Evolutionary conservation across 441 rosid genomes (phyloP).

Genomic region (Croton setiger): DNA sequence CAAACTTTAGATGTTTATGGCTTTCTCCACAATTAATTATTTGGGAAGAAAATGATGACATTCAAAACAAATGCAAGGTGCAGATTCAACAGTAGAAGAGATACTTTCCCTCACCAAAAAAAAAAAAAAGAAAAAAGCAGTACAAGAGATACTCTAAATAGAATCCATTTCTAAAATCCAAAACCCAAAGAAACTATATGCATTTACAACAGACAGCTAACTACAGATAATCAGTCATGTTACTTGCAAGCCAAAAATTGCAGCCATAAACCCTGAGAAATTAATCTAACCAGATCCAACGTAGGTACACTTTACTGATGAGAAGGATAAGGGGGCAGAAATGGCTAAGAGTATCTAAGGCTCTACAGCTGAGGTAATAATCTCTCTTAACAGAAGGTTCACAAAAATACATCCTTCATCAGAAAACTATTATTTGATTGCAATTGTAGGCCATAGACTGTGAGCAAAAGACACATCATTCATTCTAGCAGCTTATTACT

Average conservation of each 20-base stretch:
- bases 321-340: neutral
- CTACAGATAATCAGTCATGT: neutral
- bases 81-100: neutral
- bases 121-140: too few species aligned
- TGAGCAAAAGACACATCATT: neutral
- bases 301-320: neutral
- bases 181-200: neutral
- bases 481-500: neutral
- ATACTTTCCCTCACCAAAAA: too few species aligned
- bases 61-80: neutral
- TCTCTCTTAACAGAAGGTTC: neutral
- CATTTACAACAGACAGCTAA: slow-evolving; percentile 1
- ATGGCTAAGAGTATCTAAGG: slow-evolving; percentile 2
- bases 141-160: neutral
- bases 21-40: neutral
- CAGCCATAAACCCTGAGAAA: neutral
- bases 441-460: neutral
- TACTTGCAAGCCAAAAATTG: neutral
- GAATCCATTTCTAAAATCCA: neutral
- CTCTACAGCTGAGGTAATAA: neutral
- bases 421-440: neutral
- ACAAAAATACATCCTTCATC: neutral
- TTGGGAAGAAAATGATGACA: neutral
- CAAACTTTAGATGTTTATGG: neutral
- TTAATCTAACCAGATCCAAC: neutral